Evolutionary conservation across 2,329 filamentous ascomycete species (phyloP).

Genomic region (Teratosphaeria pseudoeucalypti): DNA sequence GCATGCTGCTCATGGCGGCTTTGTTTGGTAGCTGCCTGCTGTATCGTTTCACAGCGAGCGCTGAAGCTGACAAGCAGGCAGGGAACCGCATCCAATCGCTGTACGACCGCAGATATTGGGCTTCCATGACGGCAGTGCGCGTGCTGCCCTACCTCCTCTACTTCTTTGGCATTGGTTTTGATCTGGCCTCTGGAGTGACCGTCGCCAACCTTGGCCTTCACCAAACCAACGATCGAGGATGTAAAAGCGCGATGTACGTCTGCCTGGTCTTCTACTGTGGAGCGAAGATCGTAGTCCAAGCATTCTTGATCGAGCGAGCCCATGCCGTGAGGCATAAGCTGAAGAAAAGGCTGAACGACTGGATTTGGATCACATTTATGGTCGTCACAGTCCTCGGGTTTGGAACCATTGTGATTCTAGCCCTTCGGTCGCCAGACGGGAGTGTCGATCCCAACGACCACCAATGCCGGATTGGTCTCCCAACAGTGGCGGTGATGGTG

Average conservation of each 20-base stretch:
- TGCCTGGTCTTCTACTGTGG: conserved; percentile 30
- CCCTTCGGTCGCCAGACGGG: conserved; percentile 21
- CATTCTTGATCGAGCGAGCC: conserved; percentile 33
- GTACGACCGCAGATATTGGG: conserved; percentile 8
- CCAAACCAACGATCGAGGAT: conserved; percentile 13
- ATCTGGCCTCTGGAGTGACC: conserved; percentile 25
- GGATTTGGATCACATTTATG: conserved; percentile 27
- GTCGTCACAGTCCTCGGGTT: conserved; percentile 9
- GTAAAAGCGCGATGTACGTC: conserved; percentile 26
- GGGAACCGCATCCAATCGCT: conserved; percentile 19
- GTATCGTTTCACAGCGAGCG: neutral
- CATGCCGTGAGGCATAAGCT: conserved; percentile 29
- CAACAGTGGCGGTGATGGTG: conserved; percentile 25
- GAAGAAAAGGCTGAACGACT: conserved; percentile 22
- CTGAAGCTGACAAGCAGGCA: conserved; percentile 2
- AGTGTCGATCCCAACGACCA: conserved; percentile 22
- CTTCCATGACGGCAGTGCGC: conserved; percentile 22
- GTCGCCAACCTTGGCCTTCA: conserved; percentile 23
- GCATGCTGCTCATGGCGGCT: conserved; percentile 20
- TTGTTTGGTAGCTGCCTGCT: conserved; percentile 14
- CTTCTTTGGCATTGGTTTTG: conserved; percentile 26
- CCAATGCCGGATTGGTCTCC: conserved; percentile 31
- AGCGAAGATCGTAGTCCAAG: conserved; percentile 27
- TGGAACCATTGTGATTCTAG: conserved; percentile 11
- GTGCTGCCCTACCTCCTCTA: conserved; percentile 27